phyloP scores from a whole-genome alignment of 2,329 filamentous ascomycete genomes.

The Podosphaera leucotricha region DNA sequence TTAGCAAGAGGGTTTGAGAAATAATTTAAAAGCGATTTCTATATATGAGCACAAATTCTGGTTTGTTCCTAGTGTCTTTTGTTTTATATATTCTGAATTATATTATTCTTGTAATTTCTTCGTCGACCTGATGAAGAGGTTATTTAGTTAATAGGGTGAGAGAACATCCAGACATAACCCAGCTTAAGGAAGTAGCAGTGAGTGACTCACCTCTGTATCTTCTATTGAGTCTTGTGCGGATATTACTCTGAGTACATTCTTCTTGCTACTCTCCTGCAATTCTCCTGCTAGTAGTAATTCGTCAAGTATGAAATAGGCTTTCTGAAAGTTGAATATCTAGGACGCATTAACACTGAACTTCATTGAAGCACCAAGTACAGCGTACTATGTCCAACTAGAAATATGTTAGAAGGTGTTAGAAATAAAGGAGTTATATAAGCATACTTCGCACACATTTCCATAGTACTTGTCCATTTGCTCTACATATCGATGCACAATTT shows the following conservation, averaged over 20 bases:
- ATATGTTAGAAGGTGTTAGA: conserved; percentile 3
- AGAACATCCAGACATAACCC: not conserved
- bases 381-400: conserved; percentile 12
- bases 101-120: conserved; percentile 18
- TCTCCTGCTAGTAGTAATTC: conserved; percentile 88
- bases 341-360: not conserved
- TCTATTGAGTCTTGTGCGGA: conserved; percentile 93
- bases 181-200: conserved; percentile 1
- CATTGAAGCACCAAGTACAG: not conserved
- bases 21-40: not conserved
- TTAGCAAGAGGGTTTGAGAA: conserved; percentile 2
- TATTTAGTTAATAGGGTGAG: conserved; percentile 24
- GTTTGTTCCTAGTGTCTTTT: conserved; percentile 2
- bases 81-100: conserved; percentile 8
- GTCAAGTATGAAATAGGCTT: conserved; percentile 97
- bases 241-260: conserved; percentile 91
- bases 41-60: not conserved
- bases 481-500: conserved; percentile 97
- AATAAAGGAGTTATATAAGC: not conserved
- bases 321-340: conserved; percentile 93
- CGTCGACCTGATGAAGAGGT: conserved; percentile 19
- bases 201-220: conserved; percentile 74
- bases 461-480: conserved; percentile 99
- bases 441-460: conserved; percentile 92
- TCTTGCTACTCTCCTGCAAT: conserved; percentile 97